Conservation (phyloP, 768 basidiomycete genomes). For the Rhizopogon vinicolor region DNA sequence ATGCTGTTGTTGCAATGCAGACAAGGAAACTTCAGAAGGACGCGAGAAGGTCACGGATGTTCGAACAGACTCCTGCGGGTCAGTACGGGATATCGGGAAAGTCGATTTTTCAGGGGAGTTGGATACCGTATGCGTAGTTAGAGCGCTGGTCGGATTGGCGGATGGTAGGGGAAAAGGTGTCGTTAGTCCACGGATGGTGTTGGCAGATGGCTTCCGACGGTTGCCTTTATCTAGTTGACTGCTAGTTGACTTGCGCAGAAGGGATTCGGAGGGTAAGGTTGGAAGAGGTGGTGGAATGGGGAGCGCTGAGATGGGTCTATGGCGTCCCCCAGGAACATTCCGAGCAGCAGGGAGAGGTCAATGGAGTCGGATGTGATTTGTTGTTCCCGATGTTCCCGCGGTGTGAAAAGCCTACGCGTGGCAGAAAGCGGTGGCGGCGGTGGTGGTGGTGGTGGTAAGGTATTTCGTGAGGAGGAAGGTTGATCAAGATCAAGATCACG, state of each 20-base stretch:
- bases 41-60: conserved; percentile 63
- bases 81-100: conserved; percentile 35
- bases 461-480: conserved; percentile 16
- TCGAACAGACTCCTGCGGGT: conserved; percentile 41
- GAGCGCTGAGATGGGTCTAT: conserved; percentile 43
- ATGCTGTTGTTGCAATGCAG: conserved; percentile 54
- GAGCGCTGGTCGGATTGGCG: conserved; percentile 59
- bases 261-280: conserved; percentile 54
- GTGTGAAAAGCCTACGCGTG: conserved; percentile 51
- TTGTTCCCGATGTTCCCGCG: conserved; percentile 50
- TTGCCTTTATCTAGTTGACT: conserved; percentile 19
- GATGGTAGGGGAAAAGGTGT: conserved; percentile 47
- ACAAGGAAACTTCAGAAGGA: conserved; percentile 48
- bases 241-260: no score
- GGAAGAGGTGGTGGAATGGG: conserved; percentile 57
- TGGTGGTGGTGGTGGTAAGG: conserved; percentile 14
- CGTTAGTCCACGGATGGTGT: conserved; percentile 39
- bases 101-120: conserved; percentile 33
- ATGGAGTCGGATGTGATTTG: conserved; percentile 22
- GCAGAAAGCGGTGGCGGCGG: no score
- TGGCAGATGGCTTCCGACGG: conserved; percentile 37
- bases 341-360: conserved; percentile 31
- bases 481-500: conserved; percentile 21
- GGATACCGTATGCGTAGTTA: conserved; percentile 63
- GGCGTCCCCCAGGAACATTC: conserved; percentile 28